phyloP scores from a whole-genome alignment of 352 stramenopile species.

The Phytophthora sp. region DNA sequence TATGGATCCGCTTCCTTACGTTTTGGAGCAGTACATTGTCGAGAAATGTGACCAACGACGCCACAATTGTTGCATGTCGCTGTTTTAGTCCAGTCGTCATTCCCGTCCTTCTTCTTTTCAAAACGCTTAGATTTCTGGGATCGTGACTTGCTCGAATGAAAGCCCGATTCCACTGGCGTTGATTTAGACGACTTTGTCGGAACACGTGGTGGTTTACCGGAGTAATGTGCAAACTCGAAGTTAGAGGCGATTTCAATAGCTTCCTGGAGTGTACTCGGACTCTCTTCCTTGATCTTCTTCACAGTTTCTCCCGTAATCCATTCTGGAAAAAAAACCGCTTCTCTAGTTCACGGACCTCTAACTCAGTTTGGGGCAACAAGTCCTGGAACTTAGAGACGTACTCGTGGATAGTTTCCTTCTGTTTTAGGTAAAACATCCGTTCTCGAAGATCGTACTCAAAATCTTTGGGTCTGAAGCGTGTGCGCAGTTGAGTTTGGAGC shows the following conservation, averaged over 20 bases:
- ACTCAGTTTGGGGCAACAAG: no score
- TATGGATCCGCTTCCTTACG: slow-evolving; percentile 7
- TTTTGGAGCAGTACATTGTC: no score
- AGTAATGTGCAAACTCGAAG: slow-evolving; percentile 27
- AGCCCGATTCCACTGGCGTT: not conserved
- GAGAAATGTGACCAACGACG: no score
- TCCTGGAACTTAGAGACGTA: no score
- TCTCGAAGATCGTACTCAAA: no score
- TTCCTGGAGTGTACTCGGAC: slow-evolving; percentile 13
- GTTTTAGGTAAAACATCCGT: no score
- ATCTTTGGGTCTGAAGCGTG: no score
- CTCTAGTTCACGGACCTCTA: slow-evolving; percentile 16
- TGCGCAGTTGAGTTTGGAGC: no score
- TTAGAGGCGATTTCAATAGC: slow-evolving; percentile 17
- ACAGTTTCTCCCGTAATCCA: slow-evolving; percentile 17
- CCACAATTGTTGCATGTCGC: slow-evolving; percentile 29
- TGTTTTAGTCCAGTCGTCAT: slow-evolving; percentile 18
- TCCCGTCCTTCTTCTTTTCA: slow-evolving; percentile 3
- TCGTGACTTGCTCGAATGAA: not conserved
- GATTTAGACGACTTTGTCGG: not conserved
- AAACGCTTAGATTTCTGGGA: not conserved
- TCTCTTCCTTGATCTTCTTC: slow-evolving; percentile 31
- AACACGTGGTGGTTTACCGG: slow-evolving; percentile 5
- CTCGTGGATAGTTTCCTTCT: no score
- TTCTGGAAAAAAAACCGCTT: slow-evolving; percentile 35